These are phyloP conservation scores for Linum tenue DNA, from an alignment of 345 rosid species.

Conservation along the genomic window DNA sequence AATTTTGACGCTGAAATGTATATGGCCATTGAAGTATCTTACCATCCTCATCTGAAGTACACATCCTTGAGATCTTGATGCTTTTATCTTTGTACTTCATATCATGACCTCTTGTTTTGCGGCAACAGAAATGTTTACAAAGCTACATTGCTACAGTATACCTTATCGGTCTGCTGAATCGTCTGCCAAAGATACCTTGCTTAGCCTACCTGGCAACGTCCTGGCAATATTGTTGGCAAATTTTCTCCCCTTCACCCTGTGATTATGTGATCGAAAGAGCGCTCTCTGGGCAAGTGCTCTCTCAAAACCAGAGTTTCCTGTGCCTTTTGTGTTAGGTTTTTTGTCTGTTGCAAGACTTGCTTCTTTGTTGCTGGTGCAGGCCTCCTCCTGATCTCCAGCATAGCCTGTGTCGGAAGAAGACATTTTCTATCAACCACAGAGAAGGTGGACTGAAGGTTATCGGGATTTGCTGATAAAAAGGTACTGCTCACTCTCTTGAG, in stretches of 20 bases:
- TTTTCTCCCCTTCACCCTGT: conserved; percentile 23
- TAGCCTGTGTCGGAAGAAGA: conserved; percentile 26
- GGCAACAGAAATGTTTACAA: neutral
- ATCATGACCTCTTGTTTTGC: neutral
- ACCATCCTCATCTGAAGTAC: neutral
- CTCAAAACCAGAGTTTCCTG: conserved; percentile 21
- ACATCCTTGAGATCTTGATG: neutral
- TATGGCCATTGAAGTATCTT: neutral
- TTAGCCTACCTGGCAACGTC: conserved; percentile 30
- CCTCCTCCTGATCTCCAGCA: conserved; percentile 15
- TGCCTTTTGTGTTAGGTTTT: conserved; percentile 4
- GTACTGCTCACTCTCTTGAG: neutral
- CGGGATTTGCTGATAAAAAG: conserved; percentile 4
- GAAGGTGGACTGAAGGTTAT: conserved; percentile 4
- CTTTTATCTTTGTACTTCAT: neutral
- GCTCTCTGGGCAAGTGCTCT: conserved; percentile 40
- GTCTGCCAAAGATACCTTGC: conserved; percentile 33
- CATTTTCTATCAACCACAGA: conserved; percentile 12
- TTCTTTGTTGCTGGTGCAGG: conserved; percentile 16
- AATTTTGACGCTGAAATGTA: neutral
- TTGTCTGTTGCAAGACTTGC: conserved; percentile 10
- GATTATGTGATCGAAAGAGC: conserved; percentile 26
- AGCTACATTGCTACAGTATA: neutral
- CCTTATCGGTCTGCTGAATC: conserved; percentile 7
- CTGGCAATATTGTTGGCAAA: conserved; percentile 9